Evolutionary conservation across 345 rosid species (phyloP).

Genomic region (Zanthoxylum bungeanum): DNA sequence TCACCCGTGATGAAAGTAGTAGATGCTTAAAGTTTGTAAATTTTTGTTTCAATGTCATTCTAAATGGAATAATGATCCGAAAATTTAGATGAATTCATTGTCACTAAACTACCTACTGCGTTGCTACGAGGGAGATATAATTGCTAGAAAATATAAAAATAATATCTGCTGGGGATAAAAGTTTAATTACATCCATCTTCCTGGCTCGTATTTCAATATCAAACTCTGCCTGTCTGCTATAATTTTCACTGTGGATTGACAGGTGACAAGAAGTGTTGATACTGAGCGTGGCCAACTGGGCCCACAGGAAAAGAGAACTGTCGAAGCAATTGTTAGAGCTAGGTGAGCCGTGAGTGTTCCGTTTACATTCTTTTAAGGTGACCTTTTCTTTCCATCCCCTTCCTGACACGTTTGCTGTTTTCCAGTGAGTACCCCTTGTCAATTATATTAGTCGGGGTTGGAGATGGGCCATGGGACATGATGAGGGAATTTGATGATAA

Average conservation of each 20-base stretch:
- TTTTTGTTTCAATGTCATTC: background rate
- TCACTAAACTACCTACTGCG: background rate
- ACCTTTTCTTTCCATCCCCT: background rate
- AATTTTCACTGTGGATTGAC: conserved; percentile 12
- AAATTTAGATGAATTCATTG: background rate
- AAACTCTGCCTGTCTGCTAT: background rate
- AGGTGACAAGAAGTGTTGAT: conserved; percentile 96
- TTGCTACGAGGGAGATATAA: background rate
- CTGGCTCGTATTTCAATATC: background rate
- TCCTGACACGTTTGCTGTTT: conserved; percentile 21
- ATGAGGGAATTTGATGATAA: conserved; percentile 97
- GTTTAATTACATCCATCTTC: background rate
- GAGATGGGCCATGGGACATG: conserved; percentile 99
- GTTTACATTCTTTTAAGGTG: background rate
- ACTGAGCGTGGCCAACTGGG: conserved; percentile 69
- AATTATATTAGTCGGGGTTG: conserved; percentile 87
- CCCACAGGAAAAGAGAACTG: conserved; percentile 88
- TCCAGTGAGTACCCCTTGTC: conserved; percentile 85
- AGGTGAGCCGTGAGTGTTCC: conserved; percentile 59
- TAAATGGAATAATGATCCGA: background rate
- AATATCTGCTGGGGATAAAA: background rate
- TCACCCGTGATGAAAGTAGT: too few relatives aligned
- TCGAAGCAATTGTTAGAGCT: conserved; percentile 93
- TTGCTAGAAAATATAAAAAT: background rate
- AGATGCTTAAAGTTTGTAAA: too few relatives aligned